Conservation (phyloP, 352 stramenopile species). For the Phytophthora ramorum region DNA sequence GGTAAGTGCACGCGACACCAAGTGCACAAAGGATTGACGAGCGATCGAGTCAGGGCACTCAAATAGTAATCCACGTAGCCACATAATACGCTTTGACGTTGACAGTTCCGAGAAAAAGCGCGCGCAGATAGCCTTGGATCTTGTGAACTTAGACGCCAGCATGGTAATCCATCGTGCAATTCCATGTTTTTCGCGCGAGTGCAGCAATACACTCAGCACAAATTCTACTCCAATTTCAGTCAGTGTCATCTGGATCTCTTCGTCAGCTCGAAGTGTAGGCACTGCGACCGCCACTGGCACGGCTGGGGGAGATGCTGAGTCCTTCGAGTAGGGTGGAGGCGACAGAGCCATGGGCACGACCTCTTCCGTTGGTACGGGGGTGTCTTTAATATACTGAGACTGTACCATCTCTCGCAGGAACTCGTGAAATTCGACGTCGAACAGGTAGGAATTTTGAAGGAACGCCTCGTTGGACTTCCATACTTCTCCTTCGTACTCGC, state of each 20-base stretch:
- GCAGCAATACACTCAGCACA: conserved; percentile 88
- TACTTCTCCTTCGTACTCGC: conserved; percentile 92
- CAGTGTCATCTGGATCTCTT: conserved; percentile 72
- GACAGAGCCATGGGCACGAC: conserved; percentile 30
- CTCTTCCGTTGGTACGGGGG: conserved; percentile 16
- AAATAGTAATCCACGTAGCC: conserved; percentile 77
- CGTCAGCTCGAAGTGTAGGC: conserved; percentile 37
- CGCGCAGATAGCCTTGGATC: conserved; percentile 71
- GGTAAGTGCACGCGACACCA: conserved; percentile 76
- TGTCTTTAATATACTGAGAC: conserved; percentile 80
- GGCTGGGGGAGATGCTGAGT: conserved; percentile 23
- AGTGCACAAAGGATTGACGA: conserved; percentile 86
- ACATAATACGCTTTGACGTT: conserved; percentile 60
- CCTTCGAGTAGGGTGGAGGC: conserved; percentile 15
- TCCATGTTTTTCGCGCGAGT: conserved; percentile 89
- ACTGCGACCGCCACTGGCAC: conserved; percentile 30
- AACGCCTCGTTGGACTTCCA: conserved; percentile 95
- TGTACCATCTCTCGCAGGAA: conserved; percentile 93
- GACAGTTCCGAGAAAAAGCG: conserved; percentile 73
- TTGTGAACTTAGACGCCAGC: conserved; percentile 74
- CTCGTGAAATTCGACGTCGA: conserved; percentile 95
- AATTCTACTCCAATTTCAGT: conserved; percentile 88
- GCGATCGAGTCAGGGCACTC: conserved; percentile 88
- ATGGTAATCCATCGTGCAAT: conserved; percentile 86
- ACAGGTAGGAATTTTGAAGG: conserved; percentile 95